A percentile compares a stretch with the other conserved stretches of the same genome.
phyloP scores from a whole-genome alignment of 1,139 yeast species.

The Pneumocystis carinii region DNA sequence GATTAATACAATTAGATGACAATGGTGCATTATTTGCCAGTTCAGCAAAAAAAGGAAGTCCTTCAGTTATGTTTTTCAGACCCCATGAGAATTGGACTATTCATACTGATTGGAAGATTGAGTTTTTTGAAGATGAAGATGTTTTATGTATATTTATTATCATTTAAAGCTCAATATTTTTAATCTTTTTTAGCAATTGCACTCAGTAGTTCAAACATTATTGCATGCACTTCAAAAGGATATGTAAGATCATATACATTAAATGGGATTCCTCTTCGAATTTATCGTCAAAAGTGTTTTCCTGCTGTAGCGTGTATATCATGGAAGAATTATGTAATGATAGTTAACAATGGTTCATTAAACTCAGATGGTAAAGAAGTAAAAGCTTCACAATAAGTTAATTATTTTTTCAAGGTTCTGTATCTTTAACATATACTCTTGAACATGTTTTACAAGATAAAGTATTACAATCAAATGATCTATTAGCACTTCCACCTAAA shows the following conservation, averaged over 20 bases:
- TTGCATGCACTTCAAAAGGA: conserved; percentile 45
- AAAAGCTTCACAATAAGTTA: not conserved
- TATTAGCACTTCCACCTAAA: conserved; percentile 22
- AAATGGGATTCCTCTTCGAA: conserved; percentile 40
- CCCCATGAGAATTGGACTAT: conserved; percentile 26
- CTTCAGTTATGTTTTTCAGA: conserved; percentile 28
- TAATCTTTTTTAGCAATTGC: conserved; percentile 27
- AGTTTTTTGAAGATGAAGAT: conserved; percentile 14
- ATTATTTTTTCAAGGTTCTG: conserved; percentile 7
- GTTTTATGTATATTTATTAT: not conserved
- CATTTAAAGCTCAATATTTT: not conserved
- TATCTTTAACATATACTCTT: conserved; percentile 24
- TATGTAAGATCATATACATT: conserved; percentile 40
- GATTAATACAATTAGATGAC: conserved; percentile 4
- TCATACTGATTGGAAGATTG: conserved; percentile 26
- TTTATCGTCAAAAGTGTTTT: conserved; percentile 32
- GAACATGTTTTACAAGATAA: conserved; percentile 26
- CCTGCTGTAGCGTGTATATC: conserved; percentile 46
- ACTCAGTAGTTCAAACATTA: conserved; percentile 33
- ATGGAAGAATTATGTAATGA: conserved; percentile 32
- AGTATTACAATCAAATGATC: conserved; percentile 27
- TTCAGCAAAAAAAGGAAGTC: conserved; percentile 6
- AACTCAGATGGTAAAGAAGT: conserved; percentile 13
- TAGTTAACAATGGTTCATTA: conserved; percentile 22
- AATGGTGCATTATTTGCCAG: conserved; percentile 16